Evolutionary conservation across 2,329 filamentous ascomycete genomes (phyloP), one percentile per base, ranked within the genome.

Genomic region (Clarireedia paspali): DNA sequence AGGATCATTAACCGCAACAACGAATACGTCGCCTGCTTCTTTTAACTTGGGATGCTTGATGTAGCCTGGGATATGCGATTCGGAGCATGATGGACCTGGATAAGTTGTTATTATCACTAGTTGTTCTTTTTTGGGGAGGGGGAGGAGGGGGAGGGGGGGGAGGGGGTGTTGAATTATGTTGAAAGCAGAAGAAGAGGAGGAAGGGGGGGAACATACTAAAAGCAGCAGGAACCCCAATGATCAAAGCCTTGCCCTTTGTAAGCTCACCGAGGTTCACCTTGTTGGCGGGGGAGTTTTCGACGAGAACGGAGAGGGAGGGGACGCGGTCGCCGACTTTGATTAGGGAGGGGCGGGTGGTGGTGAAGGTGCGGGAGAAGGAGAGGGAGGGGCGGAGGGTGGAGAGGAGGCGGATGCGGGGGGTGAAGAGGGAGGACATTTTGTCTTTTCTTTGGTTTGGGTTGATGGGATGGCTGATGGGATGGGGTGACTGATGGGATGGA

Each of bases 1-100:
- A 20, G 91, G 83, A 70, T 97, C 92, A 70, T 97, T 97, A 69
- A 96, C 91, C 15, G 88, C 85, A 56, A 97, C 84, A 42, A 97
- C 89, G 67, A 95, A 95, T 47, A 96, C 88, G 67, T 87, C 79
- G 49, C 91, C 91, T 30, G 88, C 89, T 59, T 85, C 78, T 74
- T 88, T 88, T 64, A 95, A 79, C 70, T 85, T 83, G 55, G 85
- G 79, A 69, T 89, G 87, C 68, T 83, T 84, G 72, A 96, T 87
- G 74, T 91, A 97, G 55, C 88, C 88, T 0, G 92, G 92, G 47
- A 97, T 78, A 70, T 97, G 92, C 49, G 75, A 77, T 62, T 80
- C 78, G 17, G 82, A 84, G 74, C 84, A 88, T 10, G 78, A 74
- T 40, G 84, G 83, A 66, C 77, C 78, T 78, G 45, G 5, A 34